phyloP scores from a whole-genome alignment of 2,329 filamentous ascomycete species.

The Trichoderma sp. region DNA sequence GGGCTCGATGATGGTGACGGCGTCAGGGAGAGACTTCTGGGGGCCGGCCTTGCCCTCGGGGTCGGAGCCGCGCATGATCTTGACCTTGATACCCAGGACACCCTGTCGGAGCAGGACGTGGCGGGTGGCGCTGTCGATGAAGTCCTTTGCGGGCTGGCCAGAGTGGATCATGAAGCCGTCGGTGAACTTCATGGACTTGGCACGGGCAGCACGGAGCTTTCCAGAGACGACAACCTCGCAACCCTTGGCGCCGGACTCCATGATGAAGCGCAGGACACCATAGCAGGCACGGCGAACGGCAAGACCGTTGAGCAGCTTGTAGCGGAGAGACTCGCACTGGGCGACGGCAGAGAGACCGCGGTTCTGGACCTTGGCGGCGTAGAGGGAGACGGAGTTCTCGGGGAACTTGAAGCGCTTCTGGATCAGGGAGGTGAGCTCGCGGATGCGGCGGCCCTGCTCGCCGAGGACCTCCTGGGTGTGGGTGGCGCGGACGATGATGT shows the following conservation, averaged over 20 bases:
- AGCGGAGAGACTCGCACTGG: conserved; percentile 99
- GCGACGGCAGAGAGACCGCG: conserved; percentile 99
- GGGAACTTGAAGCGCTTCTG: conserved; percentile 99
- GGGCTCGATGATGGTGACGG: conserved; percentile 99
- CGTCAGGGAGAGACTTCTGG: conserved; percentile 95
- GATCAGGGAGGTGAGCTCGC: conserved; percentile 99
- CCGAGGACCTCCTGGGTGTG: conserved; percentile 99
- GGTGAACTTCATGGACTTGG: conserved; percentile 99
- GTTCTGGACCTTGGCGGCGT: conserved; percentile 99
- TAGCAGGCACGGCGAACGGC: conserved; percentile 99
- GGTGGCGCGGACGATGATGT: conserved; percentile 99
- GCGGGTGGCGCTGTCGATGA: conserved; percentile 97
- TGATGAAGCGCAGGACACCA: conserved; percentile 99
- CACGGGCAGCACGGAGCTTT: conserved; percentile 97
- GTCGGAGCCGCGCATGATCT: conserved; percentile 99
- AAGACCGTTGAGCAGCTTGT: conserved; percentile 99
- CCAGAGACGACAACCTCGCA: conserved; percentile 99
- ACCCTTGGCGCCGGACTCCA: conserved; percentile 99
- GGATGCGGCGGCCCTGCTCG: conserved; percentile 99
- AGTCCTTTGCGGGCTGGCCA: conserved; percentile 98
- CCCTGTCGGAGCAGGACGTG: conserved; percentile 99
- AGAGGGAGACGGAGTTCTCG: conserved; percentile 99
- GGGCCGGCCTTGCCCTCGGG: conserved; percentile 98
- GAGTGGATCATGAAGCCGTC: conserved; percentile 99
- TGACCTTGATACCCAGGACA: conserved; percentile 99